A percentile compares a stretch with the other conserved stretches of the same genome.
phyloP scores from a whole-genome alignment of 202 grass and related monocot genomes.

The Cymbopogon flexuosus region DNA sequence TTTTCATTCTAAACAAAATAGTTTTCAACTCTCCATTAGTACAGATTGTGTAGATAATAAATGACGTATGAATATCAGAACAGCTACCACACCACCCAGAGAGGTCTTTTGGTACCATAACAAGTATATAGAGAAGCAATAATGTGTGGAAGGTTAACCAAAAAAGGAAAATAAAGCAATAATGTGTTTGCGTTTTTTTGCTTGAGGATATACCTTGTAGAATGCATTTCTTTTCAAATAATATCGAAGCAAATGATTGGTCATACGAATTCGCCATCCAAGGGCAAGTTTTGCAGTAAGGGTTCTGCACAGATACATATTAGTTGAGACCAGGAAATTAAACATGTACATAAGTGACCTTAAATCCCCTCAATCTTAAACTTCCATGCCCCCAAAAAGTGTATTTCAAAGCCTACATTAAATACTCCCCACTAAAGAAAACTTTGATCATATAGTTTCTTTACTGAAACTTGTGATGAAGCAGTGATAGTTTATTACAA shows the following conservation, averaged over 20 bases:
- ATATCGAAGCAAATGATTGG: conserved; percentile 80
- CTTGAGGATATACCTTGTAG: conserved; percentile 68
- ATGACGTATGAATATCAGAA: background rate
- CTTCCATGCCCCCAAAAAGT: too few species aligned
- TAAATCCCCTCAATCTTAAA: too few species aligned
- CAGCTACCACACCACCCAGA: background rate
- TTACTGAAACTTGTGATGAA: background rate
- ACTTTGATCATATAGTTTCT: background rate
- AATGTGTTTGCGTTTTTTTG: background rate
- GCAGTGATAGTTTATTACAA: background rate
- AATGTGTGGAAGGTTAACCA: background rate
- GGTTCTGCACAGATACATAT: conserved; percentile 50
- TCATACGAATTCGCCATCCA: conserved; percentile 93
- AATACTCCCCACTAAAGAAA: background rate
- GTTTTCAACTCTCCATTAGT: background rate
- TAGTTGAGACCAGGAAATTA: conserved; percentile 36
- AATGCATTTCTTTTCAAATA: conserved; percentile 97
- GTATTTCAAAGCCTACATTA: conserved; percentile 3
- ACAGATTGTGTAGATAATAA: conserved; percentile 5
- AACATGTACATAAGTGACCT: background rate
- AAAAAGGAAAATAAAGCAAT: background rate
- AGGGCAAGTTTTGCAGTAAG: conserved; percentile 83
- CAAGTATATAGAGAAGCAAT: background rate
- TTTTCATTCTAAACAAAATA: background rate
- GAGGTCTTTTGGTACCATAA: background rate